Conservation (phyloP, 768 basidiomycete species). For the Naematelia encephala region DNA sequence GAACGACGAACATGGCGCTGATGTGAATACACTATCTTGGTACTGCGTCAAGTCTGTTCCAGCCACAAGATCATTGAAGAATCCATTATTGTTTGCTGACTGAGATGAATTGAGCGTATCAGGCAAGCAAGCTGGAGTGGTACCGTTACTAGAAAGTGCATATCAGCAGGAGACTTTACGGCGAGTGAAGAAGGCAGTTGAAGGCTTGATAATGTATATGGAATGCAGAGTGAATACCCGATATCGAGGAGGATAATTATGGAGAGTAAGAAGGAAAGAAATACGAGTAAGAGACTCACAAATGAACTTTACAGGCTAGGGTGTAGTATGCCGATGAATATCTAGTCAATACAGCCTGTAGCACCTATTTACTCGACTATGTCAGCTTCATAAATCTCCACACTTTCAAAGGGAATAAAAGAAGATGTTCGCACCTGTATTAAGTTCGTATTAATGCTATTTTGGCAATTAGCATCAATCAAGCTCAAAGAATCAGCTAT, state of each 20-base stretch:
- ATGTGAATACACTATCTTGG: slow-evolving; percentile 30
- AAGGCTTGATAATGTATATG: not conserved
- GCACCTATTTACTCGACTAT: slow-evolving; percentile 2
- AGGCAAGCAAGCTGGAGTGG: slow-evolving; percentile 36
- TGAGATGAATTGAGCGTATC: slow-evolving; percentile 25
- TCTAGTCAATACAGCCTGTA: slow-evolving; percentile 29
- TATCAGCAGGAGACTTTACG: slow-evolving; percentile 3
- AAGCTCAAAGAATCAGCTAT: slow-evolving; percentile 25
- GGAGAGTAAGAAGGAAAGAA: not conserved
- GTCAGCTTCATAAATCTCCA: too few relatives aligned
- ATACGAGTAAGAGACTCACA: slow-evolving; percentile 28
- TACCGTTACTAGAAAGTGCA: slow-evolving; percentile 38
- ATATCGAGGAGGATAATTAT: not conserved
- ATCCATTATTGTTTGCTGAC: slow-evolving; percentile 33
- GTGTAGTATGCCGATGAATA: slow-evolving; percentile 41
- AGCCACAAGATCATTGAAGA: slow-evolving; percentile 42
- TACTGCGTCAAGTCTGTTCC: slow-evolving; percentile 38
- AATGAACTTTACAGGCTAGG: slow-evolving; percentile 43
- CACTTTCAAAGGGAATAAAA: too few relatives aligned
- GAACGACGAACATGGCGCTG: slow-evolving; percentile 27
- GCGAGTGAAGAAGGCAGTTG: not conserved
- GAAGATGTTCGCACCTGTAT: slow-evolving; percentile 8
- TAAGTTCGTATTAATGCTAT: slow-evolving; percentile 16
- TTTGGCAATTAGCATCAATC: slow-evolving; percentile 26
- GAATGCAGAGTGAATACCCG: not conserved